Evolutionary conservation across 2,329 filamentous ascomycete species (phyloP).

Genomic region (Aureobasidium subglaciale): DNA sequence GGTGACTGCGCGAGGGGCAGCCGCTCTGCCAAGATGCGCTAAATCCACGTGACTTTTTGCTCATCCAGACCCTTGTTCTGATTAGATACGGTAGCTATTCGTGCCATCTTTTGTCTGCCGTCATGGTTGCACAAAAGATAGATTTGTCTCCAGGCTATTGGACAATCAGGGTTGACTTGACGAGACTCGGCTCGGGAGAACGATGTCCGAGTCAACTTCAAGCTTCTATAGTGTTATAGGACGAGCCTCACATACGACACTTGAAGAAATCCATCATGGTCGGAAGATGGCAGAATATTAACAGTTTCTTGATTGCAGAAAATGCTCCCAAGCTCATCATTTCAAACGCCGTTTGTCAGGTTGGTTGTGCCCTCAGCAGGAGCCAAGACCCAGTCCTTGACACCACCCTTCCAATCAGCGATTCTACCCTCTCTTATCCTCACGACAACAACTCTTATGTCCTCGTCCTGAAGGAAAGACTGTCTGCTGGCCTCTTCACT

Average conservation of each 20-base stretch:
- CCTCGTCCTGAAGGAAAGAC: constrained; percentile 70
- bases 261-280: too few species aligned
- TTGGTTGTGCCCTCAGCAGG: neutral
- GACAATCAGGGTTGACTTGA: too few species aligned
- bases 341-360: constrained; percentile 2
- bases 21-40: neutral
- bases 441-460: constrained; percentile 82
- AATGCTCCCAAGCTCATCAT: neutral
- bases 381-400: constrained; percentile 62
- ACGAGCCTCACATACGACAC: too few species aligned
- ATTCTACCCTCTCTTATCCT: constrained; percentile 78
- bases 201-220: too few species aligned
- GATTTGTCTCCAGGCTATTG: too few species aligned
- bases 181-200: too few species aligned
- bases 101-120: neutral
- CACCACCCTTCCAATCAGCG: constrained; percentile 90
- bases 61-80: neutral
- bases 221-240: too few species aligned
- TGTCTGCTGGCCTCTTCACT: constrained; percentile 44
- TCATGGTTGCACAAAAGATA: neutral
- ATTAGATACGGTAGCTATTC: too few species aligned
- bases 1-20: constrained; percentile 1
- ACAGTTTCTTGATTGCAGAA: neutral
- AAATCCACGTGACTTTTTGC: neutral
- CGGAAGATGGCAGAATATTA: too few species aligned